Percentiles rank a stretch among this genome's conserved stretches.
Conservation (phyloP, 1,284 basidiomycete genomes). For the Apiotrichum veenhuisii region DNA sequence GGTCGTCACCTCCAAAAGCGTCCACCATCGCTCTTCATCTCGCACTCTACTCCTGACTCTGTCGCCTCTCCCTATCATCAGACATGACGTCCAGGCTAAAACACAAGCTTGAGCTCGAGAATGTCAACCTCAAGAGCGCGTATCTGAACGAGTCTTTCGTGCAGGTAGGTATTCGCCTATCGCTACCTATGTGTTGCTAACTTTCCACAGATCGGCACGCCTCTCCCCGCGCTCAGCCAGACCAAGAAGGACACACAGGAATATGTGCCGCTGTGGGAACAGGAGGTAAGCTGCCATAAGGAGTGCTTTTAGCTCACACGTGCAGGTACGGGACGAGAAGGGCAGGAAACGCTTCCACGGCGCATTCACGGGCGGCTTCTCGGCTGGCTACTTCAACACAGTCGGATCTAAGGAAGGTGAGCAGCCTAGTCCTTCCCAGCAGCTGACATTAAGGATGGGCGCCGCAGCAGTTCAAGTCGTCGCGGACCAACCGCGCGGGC, state of each 20-base stretch:
- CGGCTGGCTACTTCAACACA: slow-evolving; percentile 93
- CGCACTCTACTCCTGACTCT: background rate
- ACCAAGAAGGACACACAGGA: slow-evolving; percentile 80
- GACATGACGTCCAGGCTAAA: slow-evolving; percentile 55
- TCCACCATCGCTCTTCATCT: no score
- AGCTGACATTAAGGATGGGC: slow-evolving; percentile 70
- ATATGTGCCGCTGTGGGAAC: slow-evolving; percentile 95
- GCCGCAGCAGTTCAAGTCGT: slow-evolving; percentile 85
- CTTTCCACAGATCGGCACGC: slow-evolving; percentile 74
- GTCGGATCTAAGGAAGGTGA: slow-evolving; percentile 92
- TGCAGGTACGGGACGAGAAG: slow-evolving; percentile 85
- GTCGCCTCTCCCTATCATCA: slow-evolving; percentile 14
- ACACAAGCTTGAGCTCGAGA: slow-evolving; percentile 70
- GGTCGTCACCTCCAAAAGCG: background rate
- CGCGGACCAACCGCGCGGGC: slow-evolving; percentile 63
- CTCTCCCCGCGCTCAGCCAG: slow-evolving; percentile 81
- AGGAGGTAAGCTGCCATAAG: slow-evolving; percentile 62
- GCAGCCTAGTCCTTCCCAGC: slow-evolving; percentile 16
- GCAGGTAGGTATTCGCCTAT: slow-evolving; percentile 56
- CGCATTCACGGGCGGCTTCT: slow-evolving; percentile 96
- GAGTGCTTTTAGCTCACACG: background rate
- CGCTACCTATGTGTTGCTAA: slow-evolving; percentile 1
- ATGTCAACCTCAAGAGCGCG: slow-evolving; percentile 67
- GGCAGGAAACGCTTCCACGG: slow-evolving; percentile 89
- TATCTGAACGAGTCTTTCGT: slow-evolving; percentile 84